Base-by-base conservation (phyloP, 1,284 basidiomycete species). In the Leccinum solheimii region DNA sequence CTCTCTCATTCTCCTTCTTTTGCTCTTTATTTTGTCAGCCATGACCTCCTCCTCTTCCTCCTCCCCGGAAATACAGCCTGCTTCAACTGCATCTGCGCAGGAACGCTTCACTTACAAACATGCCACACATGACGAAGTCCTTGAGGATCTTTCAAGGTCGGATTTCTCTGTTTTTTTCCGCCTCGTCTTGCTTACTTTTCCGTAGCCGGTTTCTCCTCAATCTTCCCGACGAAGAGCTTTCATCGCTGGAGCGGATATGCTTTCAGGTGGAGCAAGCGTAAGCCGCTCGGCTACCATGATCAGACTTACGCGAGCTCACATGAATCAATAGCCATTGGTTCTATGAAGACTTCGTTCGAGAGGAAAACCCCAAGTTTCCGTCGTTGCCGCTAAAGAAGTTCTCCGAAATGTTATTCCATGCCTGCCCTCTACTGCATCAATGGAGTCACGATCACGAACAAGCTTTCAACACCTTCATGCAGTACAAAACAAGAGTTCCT, bases 241-340 rank as follows among this genome's bases (percentile, higher is more conserved):
- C 86, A 57, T 94, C 91, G 23, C 83, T 98, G 63, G 95, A 97
- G 74, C 87, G 97, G 65, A 89, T 99, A 71, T 98, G 95, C 79
- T 99, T 99, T 80, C 97, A 99, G 79, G 95, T 98, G 62, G 97
- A 99, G 78, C 96, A 98, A 84, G 97, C 97, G 93, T 97, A 76
- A 71, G 94, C 76, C 36, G 49, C 57, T 66, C 34, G 52, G 61
- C 43, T 60, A 56, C 62, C 56, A 65, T 63, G 54, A 27, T 50
- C 14, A 13, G 40, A 45, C 51, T 32, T 57, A 60, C 58, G 13
- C 40, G 30, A 57, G 56, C 60, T 63, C 40, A 67, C 63, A 49
- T 60, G 69, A 57, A 36, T 60, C 9, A 60, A 30, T 73, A 97
- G 95, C 19, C 97, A 99, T 76, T 99, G 97, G 97, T 99, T 95